Evolutionary conservation across 805 yeast species (phyloP).

Genomic region (Sugiyamaella marilandica): DNA sequence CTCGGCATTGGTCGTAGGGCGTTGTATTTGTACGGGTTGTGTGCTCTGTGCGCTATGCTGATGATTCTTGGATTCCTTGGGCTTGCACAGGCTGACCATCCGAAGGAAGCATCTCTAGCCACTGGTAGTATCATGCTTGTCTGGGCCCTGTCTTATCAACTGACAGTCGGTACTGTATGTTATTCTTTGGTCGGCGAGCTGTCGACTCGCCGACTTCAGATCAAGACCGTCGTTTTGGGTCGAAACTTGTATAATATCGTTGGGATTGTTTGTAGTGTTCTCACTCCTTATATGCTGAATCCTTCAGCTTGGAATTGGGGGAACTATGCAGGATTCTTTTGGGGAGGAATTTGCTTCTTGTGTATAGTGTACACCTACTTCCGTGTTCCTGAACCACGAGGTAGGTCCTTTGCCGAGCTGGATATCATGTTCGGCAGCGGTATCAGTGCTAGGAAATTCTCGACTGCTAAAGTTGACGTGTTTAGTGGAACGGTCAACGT

Average conservation of each 20-base stretch:
- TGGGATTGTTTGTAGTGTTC: constrained; percentile 14
- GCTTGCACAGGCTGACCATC: constrained; percentile 1
- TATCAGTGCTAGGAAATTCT: constrained; percentile 29
- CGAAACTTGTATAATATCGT: constrained; percentile 29
- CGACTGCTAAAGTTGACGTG: constrained; percentile 15
- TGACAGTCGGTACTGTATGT: constrained; percentile 42
- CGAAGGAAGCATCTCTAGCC: constrained; percentile 23
- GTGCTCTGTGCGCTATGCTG: constrained; percentile 31
- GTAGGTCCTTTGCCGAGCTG: constrained; percentile 54
- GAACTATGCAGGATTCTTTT: constrained; percentile 44
- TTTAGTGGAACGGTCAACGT: neutral
- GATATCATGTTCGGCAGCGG: constrained; percentile 45
- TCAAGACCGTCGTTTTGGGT: constrained; percentile 40
- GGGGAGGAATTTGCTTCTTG: constrained; percentile 37
- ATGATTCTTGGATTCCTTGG: constrained; percentile 38
- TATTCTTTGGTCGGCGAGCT: constrained; percentile 41
- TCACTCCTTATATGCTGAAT: constrained; percentile 45
- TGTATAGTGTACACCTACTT: constrained; percentile 42
- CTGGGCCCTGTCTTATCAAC: constrained; percentile 43
- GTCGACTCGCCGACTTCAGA: constrained; percentile 38
- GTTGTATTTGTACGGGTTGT: constrained; percentile 33
- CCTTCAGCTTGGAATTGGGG: constrained; percentile 44
- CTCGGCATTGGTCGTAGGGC: constrained; percentile 22
- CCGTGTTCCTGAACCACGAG: constrained; percentile 55
- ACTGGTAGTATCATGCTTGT: constrained; percentile 41